Percentiles rank a stretch among this genome's conserved stretches.
Evolutionary conservation across 2,329 filamentous ascomycete species (phyloP).

Genomic region (Claviceps sp.): DNA sequence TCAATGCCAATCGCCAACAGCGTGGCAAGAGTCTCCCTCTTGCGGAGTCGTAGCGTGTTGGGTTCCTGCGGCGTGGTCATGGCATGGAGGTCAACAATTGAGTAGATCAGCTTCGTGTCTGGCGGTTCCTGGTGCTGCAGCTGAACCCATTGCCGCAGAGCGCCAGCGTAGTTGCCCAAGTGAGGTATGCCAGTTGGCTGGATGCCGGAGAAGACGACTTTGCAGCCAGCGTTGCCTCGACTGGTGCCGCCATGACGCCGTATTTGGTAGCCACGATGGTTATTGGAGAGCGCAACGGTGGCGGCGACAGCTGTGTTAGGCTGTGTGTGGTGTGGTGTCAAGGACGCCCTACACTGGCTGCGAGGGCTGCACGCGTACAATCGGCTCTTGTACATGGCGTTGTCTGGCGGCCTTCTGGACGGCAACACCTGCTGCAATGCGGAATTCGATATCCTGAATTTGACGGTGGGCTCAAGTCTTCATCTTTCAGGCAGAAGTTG

Average conservation of each 20-base stretch:
- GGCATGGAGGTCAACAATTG: conserved; percentile 86
- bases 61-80: conserved; percentile 67
- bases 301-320: not conserved
- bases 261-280: not conserved
- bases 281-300: not conserved
- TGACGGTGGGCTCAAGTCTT: too few relatives aligned
- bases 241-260: not conserved
- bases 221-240: not conserved
- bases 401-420: not conserved
- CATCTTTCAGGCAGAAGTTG: too few relatives aligned
- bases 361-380: not conserved
- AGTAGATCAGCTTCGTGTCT: conserved; percentile 58
- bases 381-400: not conserved
- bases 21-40: conserved; percentile 63
- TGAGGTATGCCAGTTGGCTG: conserved; percentile 93
- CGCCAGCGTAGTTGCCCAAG: conserved; percentile 89
- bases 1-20: conserved; percentile 75
- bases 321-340: not conserved
- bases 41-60: conserved; percentile 45
- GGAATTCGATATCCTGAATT: too few relatives aligned
- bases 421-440: not conserved
- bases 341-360: not conserved
- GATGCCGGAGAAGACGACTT: conserved; percentile 83
- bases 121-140: conserved; percentile 52
- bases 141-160: conserved; percentile 71